Conservation (phyloP, 2,329 filamentous ascomycete genomes). For the Aspergillus quadrilineatus region DNA sequence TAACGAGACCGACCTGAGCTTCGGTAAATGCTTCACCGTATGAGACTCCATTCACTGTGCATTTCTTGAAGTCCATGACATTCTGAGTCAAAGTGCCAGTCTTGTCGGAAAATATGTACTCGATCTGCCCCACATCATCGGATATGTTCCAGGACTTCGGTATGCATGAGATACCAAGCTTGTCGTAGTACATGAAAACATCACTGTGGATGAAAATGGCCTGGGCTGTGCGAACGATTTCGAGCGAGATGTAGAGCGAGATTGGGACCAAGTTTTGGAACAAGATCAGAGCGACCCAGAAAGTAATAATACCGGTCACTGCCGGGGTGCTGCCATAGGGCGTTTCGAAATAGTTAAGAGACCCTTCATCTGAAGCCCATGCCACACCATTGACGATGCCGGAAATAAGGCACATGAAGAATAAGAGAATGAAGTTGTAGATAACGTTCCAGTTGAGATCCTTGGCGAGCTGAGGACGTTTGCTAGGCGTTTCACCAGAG, state of each 20-base stretch:
- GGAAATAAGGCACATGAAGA: slow-evolving; percentile 82
- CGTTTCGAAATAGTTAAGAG: slow-evolving; percentile 78
- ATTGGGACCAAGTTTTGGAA: slow-evolving; percentile 99
- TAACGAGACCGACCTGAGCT: slow-evolving; percentile 93
- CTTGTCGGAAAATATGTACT: slow-evolving; percentile 98
- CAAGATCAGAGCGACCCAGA: slow-evolving; percentile 90
- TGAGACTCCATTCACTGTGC: slow-evolving; percentile 89
- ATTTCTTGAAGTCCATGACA: slow-evolving; percentile 99
- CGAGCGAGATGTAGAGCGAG: slow-evolving; percentile 93
- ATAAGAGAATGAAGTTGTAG: slow-evolving; percentile 89
- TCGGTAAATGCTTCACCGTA: slow-evolving; percentile 99
- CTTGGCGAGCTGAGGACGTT: slow-evolving; percentile 84
- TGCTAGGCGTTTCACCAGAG: slow-evolving; percentile 89
- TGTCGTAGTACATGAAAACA: slow-evolving; percentile 93
- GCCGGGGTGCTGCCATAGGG: slow-evolving; percentile 72
- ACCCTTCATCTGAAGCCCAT: slow-evolving; percentile 74
- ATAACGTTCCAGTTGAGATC: slow-evolving; percentile 97
- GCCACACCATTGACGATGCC: slow-evolving; percentile 81
- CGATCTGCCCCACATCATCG: slow-evolving; percentile 94
- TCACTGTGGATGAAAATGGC: slow-evolving; percentile 98
- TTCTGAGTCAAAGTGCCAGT: slow-evolving; percentile 88
- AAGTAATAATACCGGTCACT: slow-evolving; percentile 90
- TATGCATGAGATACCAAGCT: slow-evolving; percentile 88
- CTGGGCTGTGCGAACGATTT: slow-evolving; percentile 90
- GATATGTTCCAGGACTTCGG: slow-evolving; percentile 99